Evolutionary conservation across 805 yeast genomes (phyloP), one percentile per base, ranked within the genome.

Genomic region (Starmera pachycereana): DNA sequence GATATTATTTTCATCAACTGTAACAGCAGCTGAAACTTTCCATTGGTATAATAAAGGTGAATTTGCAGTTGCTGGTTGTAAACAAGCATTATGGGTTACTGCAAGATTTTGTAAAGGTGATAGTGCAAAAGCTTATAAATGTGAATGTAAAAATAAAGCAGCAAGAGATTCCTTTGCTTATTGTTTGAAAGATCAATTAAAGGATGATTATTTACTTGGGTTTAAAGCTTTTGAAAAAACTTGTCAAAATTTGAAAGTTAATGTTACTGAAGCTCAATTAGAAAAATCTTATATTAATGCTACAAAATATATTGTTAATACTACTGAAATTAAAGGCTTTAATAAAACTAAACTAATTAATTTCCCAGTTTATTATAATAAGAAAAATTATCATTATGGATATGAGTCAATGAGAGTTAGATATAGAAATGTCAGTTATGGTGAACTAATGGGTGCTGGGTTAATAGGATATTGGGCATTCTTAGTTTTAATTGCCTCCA

Each of bases 381-480:
- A 60, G 32, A 50, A 51, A 35, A 36, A 37, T 7, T 63, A 61
- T 45, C 13, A 35, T 2, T 47, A 49, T 12, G 50, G 54, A 13
- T 60, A 50, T 42, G 19, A 30, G 3, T 52, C 65, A 9, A 45
- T 49, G 33, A 43, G 47, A 18, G 41, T 45, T 30, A 59, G 71
- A 51, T 65, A 44, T 37, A 51, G 55, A 12, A 68, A 66, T 43
- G 36, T 54, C 7, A 65, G 63, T 40, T 58, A 58, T 18, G 70
- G 78, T 3, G 62, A 72, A 27, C 63, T 57, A 43, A 57, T 69
- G 50, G 81, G 74, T 33, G 58, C 66, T 12, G 75, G 66, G 2
- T 45, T 67, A 31, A 41, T 76, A 18, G 69, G 71, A 0, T 73
- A 68, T 46, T 74, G 79, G 78, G 69, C 61, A 4, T 38, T 62